Evolutionary conservation across 768 basidiomycete genomes (phyloP).

Genomic region (Amanita pallidorosea): DNA sequence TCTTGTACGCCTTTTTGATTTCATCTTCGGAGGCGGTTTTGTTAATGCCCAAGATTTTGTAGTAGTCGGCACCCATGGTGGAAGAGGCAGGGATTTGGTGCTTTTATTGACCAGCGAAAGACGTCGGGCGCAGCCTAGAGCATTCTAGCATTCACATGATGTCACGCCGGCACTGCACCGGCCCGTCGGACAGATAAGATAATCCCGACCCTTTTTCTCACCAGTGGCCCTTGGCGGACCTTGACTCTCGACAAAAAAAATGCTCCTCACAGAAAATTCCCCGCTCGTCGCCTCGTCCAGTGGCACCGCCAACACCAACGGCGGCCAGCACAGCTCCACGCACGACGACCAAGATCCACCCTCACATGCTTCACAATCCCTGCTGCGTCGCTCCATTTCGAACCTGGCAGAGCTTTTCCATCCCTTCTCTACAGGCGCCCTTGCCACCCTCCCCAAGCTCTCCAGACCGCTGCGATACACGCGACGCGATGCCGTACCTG

Average conservation of each 20-base stretch:
- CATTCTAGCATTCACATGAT: conserved; percentile 19
- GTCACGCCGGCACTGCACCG: conserved; percentile 4
- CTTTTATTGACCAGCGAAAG: too few relatives aligned
- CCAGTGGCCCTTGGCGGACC: too few relatives aligned
- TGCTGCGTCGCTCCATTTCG: conserved; percentile 5
- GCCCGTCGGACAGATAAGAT: background rate
- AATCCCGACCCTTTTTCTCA: background rate
- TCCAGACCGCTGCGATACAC: conserved; percentile 42
- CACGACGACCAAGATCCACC: background rate
- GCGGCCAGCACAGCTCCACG: background rate
- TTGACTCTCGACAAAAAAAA: background rate
- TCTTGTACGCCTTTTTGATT: conserved; percentile 93
- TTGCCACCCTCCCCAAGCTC: conserved; percentile 34
- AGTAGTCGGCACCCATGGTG: conserved; percentile 80
- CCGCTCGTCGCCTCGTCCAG: background rate
- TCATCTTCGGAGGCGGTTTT: conserved; percentile 73
- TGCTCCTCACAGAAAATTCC: conserved; percentile 4
- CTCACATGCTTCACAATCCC: background rate
- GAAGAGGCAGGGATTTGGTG: background rate
- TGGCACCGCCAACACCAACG: background rate
- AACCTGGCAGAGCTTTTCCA: conserved; percentile 37
- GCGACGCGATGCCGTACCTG: conserved; percentile 67
- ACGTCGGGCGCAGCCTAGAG: conserved; percentile 14
- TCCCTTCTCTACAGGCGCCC: conserved; percentile 63
- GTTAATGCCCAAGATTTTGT: conserved; percentile 67